Percentiles rank a stretch among this genome's conserved stretches.
These are phyloP conservation scores for Corylus americana DNA, from an alignment of 306 rosid genomes.

Conservation along the genomic window DNA sequence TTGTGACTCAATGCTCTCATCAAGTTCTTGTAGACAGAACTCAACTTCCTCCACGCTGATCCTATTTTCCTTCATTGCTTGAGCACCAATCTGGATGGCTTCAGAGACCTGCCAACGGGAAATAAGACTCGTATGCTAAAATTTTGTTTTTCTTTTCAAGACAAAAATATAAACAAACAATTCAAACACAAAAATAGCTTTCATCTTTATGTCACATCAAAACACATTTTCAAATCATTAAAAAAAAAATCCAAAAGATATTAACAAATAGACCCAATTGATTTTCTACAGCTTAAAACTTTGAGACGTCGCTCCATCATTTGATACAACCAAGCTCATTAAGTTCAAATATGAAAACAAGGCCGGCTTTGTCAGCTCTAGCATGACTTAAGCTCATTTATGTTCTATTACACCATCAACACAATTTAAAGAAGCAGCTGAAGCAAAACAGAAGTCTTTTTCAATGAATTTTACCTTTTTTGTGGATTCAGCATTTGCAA, in stretches of 20 bases:
- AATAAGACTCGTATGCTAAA: background rate
- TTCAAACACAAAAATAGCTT: too few species aligned
- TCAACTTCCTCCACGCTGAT: conserved; percentile 72
- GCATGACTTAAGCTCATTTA: background rate
- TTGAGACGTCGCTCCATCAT: conserved; percentile 2
- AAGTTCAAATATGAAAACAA: background rate
- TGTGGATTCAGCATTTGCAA: conserved; percentile 76
- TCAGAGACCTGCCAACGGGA: conserved; percentile 71
- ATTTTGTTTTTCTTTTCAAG: too few species aligned
- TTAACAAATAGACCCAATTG: background rate
- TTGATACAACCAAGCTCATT: conserved; percentile 4
- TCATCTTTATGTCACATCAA: too few species aligned
- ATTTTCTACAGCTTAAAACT: conserved; percentile 17
- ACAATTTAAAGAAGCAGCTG: background rate
- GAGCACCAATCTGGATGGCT: conserved; percentile 86
- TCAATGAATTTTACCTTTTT: conserved; percentile 54
- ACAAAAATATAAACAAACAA: too few species aligned
- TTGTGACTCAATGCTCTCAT: conserved; percentile 73
- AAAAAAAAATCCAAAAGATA: too few species aligned
- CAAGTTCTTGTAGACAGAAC: conserved; percentile 66
- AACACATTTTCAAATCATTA: too few species aligned
- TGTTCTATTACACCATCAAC: background rate
- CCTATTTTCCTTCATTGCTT: conserved; percentile 70
- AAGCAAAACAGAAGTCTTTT: background rate
- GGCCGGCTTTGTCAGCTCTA: background rate